These are phyloP conservation scores for Hericium coralloides DNA, from an alignment of 768 basidiomycete genomes.

Conservation along the genomic window DNA sequence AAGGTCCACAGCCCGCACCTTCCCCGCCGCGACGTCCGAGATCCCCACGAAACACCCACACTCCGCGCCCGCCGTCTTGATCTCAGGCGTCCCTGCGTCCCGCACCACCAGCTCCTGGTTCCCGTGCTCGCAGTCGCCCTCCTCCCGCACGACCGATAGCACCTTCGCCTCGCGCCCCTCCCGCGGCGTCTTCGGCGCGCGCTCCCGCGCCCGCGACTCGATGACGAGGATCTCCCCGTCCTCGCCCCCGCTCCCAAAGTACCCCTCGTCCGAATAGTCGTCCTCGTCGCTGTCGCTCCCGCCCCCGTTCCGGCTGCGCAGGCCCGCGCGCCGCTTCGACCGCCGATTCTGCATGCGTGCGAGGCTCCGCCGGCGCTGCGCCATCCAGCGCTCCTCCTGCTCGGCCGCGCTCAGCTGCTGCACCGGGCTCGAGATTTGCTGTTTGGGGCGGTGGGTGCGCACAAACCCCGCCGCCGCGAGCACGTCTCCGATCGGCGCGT, in stretches of 20 bases:
- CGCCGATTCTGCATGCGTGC: neutral
- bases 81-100: neutral
- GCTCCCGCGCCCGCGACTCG: neutral
- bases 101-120: too few species aligned
- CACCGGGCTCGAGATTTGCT: neutral
- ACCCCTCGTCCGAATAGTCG: neutral
- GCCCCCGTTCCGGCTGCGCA: neutral
- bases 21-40: conserved; percentile 2
- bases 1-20: conserved; percentile 5
- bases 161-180: conserved; percentile 7
- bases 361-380: neutral
- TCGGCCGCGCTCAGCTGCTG: conserved; percentile 3
- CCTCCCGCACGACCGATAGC: conserved; percentile 14
- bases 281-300: neutral
- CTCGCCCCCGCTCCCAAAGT: neutral
- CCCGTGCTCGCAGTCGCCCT: neutral
- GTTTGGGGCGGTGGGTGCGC: neutral
- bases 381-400: conserved; percentile 1
- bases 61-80: neutral
- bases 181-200: neutral
- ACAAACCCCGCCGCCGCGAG: conserved; percentile 51
- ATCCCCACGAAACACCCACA: conserved; percentile 1
- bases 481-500: conserved; percentile 64
- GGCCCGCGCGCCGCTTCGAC: neutral
- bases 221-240: neutral